Evolutionary conservation across 345 rosid species (phyloP), one percentile per base, ranked within the genome.

Genomic region (Aurinia saxatilis): DNA sequence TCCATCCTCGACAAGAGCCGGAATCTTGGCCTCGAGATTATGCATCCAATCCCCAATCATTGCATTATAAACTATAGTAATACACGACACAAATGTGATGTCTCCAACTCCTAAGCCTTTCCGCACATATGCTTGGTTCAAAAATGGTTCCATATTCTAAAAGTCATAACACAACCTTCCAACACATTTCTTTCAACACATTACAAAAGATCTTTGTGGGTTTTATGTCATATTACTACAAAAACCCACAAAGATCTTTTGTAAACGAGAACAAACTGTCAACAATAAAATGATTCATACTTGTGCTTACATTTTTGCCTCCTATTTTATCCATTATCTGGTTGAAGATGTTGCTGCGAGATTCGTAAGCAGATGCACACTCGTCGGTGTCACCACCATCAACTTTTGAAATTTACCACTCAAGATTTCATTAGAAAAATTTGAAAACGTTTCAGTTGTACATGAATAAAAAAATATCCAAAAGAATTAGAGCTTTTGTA

Each of bases 181-280:
- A 19, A 65, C 76, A 18, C 97, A 87, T 72, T 72, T 30, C 79
- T 85, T 90, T 61, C 99, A n/a, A n/a, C n/a, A n/a, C n/a, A n/a
- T n/a, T n/a, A n/a, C n/a, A n/a, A n/a, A n/a, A n/a, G n/a, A n/a
- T n/a, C n/a, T n/a, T n/a, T n/a, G n/a, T n/a, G n/a, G n/a, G n/a
- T n/a, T n/a, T 79, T 10, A 90, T 17, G 60, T 93, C 99, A 50
- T 87, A 93, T 62, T 84, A 82, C 97, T 93, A 79, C 68, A 78
- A 10, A 62, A 15, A 23, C 46, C 18, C 25, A 4, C 45, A 0
- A 2, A 59, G 53, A 11, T 10, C 17, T n/a, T 23, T 19, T 36
- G 45, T 45, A 10, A 53, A 11, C n/a, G 27, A 33, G 17, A 7
- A 52, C 14, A 35, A 31, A 48, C 14, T 5, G 3, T n/a, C 12